Base-by-base conservation (phyloP, 352 stramenopile species). In the Phytophthora pluvialis region DNA sequence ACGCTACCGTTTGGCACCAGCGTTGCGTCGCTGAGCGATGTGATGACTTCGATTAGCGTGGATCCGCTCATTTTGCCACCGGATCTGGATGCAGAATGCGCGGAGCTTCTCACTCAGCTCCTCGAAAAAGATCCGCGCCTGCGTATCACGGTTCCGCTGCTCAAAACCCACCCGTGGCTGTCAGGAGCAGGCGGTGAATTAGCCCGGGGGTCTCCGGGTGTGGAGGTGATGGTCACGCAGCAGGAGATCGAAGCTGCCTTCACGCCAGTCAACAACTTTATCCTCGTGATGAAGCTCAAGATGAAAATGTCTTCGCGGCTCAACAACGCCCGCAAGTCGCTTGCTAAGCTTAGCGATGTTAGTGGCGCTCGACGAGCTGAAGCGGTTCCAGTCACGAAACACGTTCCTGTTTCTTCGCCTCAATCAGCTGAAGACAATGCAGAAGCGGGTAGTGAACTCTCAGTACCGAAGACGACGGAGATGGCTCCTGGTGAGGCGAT, bases 211-310 rank as follows among this genome's bases (percentile, higher is more conserved):
- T 43, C 49, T 10, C 54, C 49, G 15, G 48, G 38, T 11, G 16
- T 15, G 8, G 44, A 65, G 9, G 60, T 90, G 11, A 58, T 83
- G 10, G 82, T 93, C 36, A 86, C 73, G 3, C 60, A 75, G 12
- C 71, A 87, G 43, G 84, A 93, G 42, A 90, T 93, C 54, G 82
- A 91, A 44, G 78, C 74, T 3, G 84, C 84, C 12, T 91, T 93
- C 63, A 93, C 82, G 9, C 84, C 84, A 1, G 73, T 91, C 11
- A 93, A 93, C 60, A 93, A 91, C 61, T 90, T 93, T 57, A 83
- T 93, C 25, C 72, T 93, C 32, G 88, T 91, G 67, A 82, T 77
- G 18, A 85, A 85, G 29, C 73, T 93, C 56, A 93, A 93, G 50
- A 81, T 93, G 61, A 88, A 85, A 44, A 87, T 91, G 78, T 79